These are phyloP conservation scores for Apophysomyces variabilis DNA, from an alignment of 371 early-diverging fungal species.

Conservation along the genomic window DNA sequence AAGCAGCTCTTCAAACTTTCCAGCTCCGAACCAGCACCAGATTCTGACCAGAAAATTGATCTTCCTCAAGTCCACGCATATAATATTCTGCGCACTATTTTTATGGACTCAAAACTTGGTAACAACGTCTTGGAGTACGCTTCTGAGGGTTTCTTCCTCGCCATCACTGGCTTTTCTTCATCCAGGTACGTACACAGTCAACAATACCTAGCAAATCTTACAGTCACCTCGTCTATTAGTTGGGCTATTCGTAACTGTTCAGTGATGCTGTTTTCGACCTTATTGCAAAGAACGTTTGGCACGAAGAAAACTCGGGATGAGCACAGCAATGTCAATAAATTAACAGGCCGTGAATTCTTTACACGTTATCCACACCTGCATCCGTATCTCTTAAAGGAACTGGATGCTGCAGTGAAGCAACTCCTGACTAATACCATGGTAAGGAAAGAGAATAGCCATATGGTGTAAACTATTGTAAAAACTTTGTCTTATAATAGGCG, in stretches of 20 bases:
- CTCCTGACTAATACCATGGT: slow-evolving; percentile 43
- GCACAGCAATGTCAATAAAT: slow-evolving; percentile 72
- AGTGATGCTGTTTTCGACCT: slow-evolving; percentile 90
- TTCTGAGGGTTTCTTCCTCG: slow-evolving; percentile 75
- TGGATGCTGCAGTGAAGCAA: slow-evolving; percentile 70
- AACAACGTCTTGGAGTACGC: slow-evolving; percentile 74
- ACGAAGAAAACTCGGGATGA: slow-evolving; percentile 77
- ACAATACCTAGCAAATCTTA: neutral
- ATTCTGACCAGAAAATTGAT: slow-evolving; percentile 66
- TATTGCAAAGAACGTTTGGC: slow-evolving; percentile 86
- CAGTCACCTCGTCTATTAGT: slow-evolving; percentile 30
- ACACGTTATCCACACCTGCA: slow-evolving; percentile 82
- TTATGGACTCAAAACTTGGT: slow-evolving; percentile 82
- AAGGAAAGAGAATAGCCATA: slow-evolving; percentile 6
- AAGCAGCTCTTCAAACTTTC: slow-evolving; percentile 71
- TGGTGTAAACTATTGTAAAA: neutral
- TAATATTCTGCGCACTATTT: slow-evolving; percentile 83
- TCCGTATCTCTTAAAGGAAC: slow-evolving; percentile 73
- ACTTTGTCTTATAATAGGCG: slow-evolving; percentile 15
- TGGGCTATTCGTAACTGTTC: slow-evolving; percentile 95
- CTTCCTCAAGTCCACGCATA: slow-evolving; percentile 88
- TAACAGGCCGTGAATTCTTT: slow-evolving; percentile 91
- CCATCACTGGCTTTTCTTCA: slow-evolving; percentile 85
- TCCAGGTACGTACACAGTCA: slow-evolving; percentile 37
- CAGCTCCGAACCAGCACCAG: slow-evolving; percentile 42